Evolutionary conservation across 495 filamentous ascomycete species (phyloP).

Genomic region (Aspergillus funiculosus): DNA sequence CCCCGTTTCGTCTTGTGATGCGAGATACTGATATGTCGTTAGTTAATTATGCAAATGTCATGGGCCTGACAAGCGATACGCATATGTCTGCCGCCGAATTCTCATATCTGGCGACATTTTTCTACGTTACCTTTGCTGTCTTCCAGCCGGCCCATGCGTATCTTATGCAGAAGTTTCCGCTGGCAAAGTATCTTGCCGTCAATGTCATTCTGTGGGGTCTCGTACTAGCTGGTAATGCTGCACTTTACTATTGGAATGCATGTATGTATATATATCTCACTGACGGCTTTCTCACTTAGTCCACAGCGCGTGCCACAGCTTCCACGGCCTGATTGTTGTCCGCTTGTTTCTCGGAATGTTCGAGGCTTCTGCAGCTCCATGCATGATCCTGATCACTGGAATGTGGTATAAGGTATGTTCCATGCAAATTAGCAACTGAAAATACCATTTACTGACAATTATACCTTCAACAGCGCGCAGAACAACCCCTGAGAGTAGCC

Average conservation of each 20-base stretch:
- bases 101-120: conserved; percentile 48
- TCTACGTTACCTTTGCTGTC: conserved; percentile 52
- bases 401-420: conserved; percentile 67
- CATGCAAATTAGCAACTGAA: too few relatives aligned
- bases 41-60: conserved; percentile 57
- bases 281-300: too few relatives aligned
- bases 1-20: neutral
- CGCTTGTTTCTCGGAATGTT: conserved; percentile 60
- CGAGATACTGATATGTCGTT: conserved; percentile 24
- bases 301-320: too few relatives aligned
- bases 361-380: conserved; percentile 54
- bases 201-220: conserved; percentile 57
- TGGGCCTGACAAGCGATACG: conserved; percentile 49
- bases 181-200: conserved; percentile 50
- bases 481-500: conserved; percentile 56
- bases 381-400: conserved; percentile 44
- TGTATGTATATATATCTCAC: too few relatives aligned
- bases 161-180: conserved; percentile 49
- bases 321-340: conserved; percentile 36
- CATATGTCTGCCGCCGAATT: conserved; percentile 49
- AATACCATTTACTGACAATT: too few relatives aligned
- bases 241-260: too few relatives aligned
- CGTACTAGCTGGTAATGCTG: conserved; percentile 51
- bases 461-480: too few relatives aligned
- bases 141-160: conserved; percentile 33